Percentiles rank a stretch among this genome's conserved stretches.
Conservation (phyloP, 2,329 filamentous ascomycete species). For the Arthrobotrys megalospora region DNA sequence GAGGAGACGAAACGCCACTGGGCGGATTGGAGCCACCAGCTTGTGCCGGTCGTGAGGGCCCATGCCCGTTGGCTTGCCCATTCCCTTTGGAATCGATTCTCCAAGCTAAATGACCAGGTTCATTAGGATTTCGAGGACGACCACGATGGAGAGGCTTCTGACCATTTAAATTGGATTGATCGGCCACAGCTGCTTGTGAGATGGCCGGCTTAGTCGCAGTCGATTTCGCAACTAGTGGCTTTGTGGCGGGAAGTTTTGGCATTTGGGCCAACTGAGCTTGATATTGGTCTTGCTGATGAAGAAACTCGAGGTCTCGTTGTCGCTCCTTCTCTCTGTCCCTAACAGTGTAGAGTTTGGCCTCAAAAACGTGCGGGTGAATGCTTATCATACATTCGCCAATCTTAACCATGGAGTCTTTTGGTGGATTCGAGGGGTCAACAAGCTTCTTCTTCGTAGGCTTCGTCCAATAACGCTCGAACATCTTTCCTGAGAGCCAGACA, state of each 20-base stretch:
- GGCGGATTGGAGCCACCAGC: not conserved
- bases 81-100: constrained; percentile 13
- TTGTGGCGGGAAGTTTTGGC: constrained; percentile 22
- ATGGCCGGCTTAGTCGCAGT: constrained; percentile 53
- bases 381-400: constrained; percentile 81
- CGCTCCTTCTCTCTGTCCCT: constrained; percentile 72
- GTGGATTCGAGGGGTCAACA: constrained; percentile 76
- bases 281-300: constrained; percentile 51
- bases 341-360: constrained; percentile 80
- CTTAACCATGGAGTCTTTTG: constrained; percentile 80
- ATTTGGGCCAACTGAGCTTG: constrained; percentile 55
- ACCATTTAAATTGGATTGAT: constrained; percentile 45
- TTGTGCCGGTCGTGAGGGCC: not conserved
- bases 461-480: constrained; percentile 84
- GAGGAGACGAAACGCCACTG: not conserved
- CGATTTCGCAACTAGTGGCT: not conserved
- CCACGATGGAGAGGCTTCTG: constrained; percentile 5
- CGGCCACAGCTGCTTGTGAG: constrained; percentile 42
- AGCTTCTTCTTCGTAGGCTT: constrained; percentile 77
- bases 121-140: constrained; percentile 12
- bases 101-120: constrained; percentile 54
- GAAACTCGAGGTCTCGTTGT: constrained; percentile 69
- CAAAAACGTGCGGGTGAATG: constrained; percentile 84
- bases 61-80: constrained; percentile 30
- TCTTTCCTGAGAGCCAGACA: constrained; percentile 76